Conservation (phyloP, 768 basidiomycete species). For the Saitozyma sp. region DNA sequence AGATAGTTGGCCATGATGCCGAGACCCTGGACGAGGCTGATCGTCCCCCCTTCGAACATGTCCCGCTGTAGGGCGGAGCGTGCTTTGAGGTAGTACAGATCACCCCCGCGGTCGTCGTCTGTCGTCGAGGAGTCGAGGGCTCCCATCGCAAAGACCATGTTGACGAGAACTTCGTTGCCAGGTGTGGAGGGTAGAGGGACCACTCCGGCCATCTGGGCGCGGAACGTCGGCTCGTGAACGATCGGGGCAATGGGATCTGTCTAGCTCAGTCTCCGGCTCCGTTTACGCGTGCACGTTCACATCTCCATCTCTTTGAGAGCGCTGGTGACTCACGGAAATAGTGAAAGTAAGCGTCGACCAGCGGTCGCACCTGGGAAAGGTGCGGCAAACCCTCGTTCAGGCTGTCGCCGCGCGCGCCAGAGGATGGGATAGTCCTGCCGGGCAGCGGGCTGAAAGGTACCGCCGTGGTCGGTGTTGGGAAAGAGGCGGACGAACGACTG, state of each 20-base stretch:
- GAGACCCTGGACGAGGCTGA: conserved; percentile 22
- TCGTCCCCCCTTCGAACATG: conserved; percentile 16
- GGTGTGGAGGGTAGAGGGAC: conserved; percentile 10
- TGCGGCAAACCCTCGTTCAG: conserved; percentile 8
- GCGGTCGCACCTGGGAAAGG: conserved; percentile 10
- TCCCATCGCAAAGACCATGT: conserved; percentile 33
- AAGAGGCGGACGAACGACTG: not conserved
- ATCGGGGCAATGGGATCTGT: conserved; percentile 20
- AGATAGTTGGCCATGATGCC: conserved; percentile 33
- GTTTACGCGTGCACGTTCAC: too few relatives aligned
- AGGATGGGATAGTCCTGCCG: too few relatives aligned
- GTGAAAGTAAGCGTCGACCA: conserved; percentile 22
- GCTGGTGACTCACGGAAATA: conserved; percentile 23
- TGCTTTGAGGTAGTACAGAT: conserved; percentile 17
- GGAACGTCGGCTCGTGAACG: conserved; percentile 26
- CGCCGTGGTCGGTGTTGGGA: not conserved
- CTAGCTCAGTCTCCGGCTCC: too few relatives aligned
- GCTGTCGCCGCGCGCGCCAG: not conserved
- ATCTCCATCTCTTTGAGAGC: not conserved
- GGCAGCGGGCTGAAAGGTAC: not conserved
- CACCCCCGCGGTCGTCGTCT: conserved; percentile 8
- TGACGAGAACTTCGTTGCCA: conserved; percentile 8
- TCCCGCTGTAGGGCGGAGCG: conserved; percentile 10
- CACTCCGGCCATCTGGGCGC: conserved; percentile 18
- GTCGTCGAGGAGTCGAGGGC: conserved; percentile 14